These are phyloP conservation scores for Fusarium temperatum DNA, from an alignment of 2,329 filamentous ascomycete genomes.

Conservation along the genomic window DNA sequence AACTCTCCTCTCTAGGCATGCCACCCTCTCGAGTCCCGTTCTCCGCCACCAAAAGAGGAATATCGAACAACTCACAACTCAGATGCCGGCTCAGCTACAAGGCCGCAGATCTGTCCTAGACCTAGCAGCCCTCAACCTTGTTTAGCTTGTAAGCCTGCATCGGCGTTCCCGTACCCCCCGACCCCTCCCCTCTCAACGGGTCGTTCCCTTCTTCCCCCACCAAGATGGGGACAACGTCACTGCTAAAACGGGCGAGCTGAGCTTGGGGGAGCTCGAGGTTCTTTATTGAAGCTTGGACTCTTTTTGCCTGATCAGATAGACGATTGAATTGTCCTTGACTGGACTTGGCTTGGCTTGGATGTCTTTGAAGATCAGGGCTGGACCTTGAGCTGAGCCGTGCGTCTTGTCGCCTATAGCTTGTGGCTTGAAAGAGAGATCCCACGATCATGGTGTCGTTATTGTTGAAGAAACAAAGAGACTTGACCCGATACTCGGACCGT, in stretches of 20 bases:
- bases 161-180: constrained; percentile 29
- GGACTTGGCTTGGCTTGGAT: not conserved
- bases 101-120: constrained; percentile 35
- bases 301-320: not conserved
- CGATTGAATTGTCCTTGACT: not conserved
- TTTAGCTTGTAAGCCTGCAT: constrained; percentile 35
- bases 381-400: constrained; percentile 16
- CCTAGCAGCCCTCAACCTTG: constrained; percentile 25
- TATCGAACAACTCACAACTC: constrained; percentile 7
- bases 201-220: not conserved
- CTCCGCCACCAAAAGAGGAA: not conserved
- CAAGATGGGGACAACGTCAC: constrained; percentile 15
- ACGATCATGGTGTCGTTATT: not conserved
- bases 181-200: not conserved
- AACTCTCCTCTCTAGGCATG: not conserved
- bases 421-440: constrained; percentile 11
- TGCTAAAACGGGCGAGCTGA: constrained; percentile 9
- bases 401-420: not conserved
- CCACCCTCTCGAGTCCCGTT: constrained; percentile 4
- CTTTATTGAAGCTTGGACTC: constrained; percentile 15
- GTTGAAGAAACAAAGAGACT: constrained; percentile 8
- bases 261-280: constrained; percentile 2
- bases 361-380: constrained; percentile 6
- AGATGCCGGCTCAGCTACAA: constrained; percentile 36
- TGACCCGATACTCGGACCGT: not conserved